These are phyloP conservation scores for Mrakia gelida DNA, from an alignment of 768 basidiomycete species.

Conservation along the genomic window DNA sequence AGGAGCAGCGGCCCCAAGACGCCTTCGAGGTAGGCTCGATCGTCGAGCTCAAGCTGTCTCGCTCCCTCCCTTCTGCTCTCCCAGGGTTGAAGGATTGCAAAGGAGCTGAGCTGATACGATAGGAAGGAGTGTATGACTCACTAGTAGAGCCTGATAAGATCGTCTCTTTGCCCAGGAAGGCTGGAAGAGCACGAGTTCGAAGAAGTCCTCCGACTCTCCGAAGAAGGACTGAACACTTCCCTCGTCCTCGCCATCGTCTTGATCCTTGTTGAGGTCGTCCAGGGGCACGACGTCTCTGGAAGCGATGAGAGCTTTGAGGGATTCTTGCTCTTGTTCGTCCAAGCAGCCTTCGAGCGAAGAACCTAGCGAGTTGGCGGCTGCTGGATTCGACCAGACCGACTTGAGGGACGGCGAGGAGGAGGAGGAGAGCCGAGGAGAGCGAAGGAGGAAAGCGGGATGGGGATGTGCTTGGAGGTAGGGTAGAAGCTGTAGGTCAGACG, in stretches of 20 bases:
- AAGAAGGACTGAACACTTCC: slow-evolving; percentile 16
- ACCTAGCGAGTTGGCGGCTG: neutral
- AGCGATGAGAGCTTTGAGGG: slow-evolving; percentile 7
- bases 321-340: neutral
- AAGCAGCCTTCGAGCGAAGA: slow-evolving; percentile 4
- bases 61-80: no score
- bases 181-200: slow-evolving; percentile 16
- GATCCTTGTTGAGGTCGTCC: neutral
- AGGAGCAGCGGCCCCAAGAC: no score
- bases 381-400: slow-evolving; percentile 1
- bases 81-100: no score
- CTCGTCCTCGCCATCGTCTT: neutral
- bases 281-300: neutral
- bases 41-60: no score
- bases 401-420: slow-evolving; percentile 5
- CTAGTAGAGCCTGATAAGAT: slow-evolving; percentile 18
- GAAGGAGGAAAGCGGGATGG: slow-evolving; percentile 13
- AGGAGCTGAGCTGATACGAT: no score
- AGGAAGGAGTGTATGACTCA: neutral
- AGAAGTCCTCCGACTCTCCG: slow-evolving; percentile 3
- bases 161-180: slow-evolving; percentile 8
- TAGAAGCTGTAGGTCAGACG: neutral
- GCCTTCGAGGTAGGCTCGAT: no score
- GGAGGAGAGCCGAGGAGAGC: slow-evolving; percentile 8
- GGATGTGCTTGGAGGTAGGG: neutral